Conservation (phyloP, 1,139 yeast species). For the Yamadazyma atmosphaerica region DNA sequence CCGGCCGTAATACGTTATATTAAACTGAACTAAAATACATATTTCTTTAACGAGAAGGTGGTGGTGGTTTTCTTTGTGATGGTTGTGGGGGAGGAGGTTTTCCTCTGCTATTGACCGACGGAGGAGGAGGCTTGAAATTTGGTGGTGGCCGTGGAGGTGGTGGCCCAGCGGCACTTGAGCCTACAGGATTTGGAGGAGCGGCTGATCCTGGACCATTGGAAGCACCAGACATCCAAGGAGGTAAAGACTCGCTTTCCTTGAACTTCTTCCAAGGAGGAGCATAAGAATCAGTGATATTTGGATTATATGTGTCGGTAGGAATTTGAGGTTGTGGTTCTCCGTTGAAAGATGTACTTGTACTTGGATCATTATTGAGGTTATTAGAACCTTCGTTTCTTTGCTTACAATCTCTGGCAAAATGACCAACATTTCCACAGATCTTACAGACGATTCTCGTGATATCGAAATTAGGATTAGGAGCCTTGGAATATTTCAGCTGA, state of each 20-base stretch:
- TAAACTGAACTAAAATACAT: background rate
- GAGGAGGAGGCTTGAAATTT: conserved; percentile 4
- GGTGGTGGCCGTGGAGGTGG: conserved; percentile 3
- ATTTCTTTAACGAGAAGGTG: conserved; percentile 9
- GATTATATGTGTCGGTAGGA: too few species aligned
- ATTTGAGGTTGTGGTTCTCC: too few species aligned
- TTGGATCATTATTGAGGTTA: background rate
- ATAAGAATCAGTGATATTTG: too few species aligned
- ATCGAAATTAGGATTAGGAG: conserved; percentile 45
- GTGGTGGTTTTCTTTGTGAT: conserved; percentile 18
- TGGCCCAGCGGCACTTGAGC: background rate
- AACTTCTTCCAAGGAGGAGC: conserved; percentile 17
- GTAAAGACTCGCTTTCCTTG: conserved; percentile 9
- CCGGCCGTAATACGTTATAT: background rate
- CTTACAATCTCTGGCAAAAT: conserved; percentile 85
- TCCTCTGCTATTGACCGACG: conserved; percentile 1
- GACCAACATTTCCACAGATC: conserved; percentile 81
- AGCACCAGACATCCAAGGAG: conserved; percentile 2
- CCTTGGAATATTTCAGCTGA: conserved; percentile 56
- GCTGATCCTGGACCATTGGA: background rate
- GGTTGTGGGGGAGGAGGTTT: conserved; percentile 15
- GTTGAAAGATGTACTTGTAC: too few species aligned
- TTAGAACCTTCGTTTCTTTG: conserved; percentile 12
- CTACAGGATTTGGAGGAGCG: conserved; percentile 3
- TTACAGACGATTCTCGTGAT: conserved; percentile 68